Percentiles rank a stretch among this genome's conserved stretches.
Evolutionary conservation across 371 early-diverging fungal species (phyloP).

Genomic region (Mucor lusitanicus): DNA sequence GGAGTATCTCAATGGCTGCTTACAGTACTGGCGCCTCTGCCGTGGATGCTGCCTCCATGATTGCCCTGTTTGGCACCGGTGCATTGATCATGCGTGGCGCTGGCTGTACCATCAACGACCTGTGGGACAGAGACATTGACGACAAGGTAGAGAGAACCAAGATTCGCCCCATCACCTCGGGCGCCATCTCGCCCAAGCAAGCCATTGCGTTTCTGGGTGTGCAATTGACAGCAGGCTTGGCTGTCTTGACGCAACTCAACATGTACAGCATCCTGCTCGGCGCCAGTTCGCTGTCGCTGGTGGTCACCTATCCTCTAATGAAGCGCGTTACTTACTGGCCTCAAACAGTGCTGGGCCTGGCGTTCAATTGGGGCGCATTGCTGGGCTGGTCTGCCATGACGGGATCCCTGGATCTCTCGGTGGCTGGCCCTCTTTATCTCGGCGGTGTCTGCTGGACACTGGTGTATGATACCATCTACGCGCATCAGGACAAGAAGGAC

Average conservation of each 20-base stretch:
- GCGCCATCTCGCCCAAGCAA: constrained; percentile 65
- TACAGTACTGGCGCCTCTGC: constrained; percentile 56
- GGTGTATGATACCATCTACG: constrained; percentile 96
- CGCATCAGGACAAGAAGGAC: constrained; percentile 92
- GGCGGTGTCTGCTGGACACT: constrained; percentile 94
- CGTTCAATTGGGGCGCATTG: constrained; percentile 95
- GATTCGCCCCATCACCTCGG: constrained; percentile 85
- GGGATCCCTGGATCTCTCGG: constrained; percentile 68
- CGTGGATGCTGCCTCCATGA: constrained; percentile 58
- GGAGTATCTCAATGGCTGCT: constrained; percentile 85
- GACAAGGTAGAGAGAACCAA: constrained; percentile 85
- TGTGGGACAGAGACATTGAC: constrained; percentile 94
- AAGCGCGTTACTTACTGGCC: constrained; percentile 97
- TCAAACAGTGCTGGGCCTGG: constrained; percentile 85
- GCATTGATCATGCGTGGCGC: constrained; percentile 96
- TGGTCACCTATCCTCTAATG: constrained; percentile 91
- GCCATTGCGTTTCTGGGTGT: constrained; percentile 82
- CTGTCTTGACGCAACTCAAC: constrained; percentile 75
- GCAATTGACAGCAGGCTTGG: constrained; percentile 84
- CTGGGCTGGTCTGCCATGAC: constrained; percentile 93
- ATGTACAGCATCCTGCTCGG: constrained; percentile 80
- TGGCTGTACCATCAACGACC: constrained; percentile 96
- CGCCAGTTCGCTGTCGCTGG: constrained; percentile 77
- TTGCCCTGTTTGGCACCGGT: constrained; percentile 87
- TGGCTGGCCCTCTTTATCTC: constrained; percentile 81